Percentiles rank a stretch among this genome's conserved stretches.
Evolutionary conservation across 768 basidiomycete genomes (phyloP).

Genomic region (Naganishia kalamii): DNA sequence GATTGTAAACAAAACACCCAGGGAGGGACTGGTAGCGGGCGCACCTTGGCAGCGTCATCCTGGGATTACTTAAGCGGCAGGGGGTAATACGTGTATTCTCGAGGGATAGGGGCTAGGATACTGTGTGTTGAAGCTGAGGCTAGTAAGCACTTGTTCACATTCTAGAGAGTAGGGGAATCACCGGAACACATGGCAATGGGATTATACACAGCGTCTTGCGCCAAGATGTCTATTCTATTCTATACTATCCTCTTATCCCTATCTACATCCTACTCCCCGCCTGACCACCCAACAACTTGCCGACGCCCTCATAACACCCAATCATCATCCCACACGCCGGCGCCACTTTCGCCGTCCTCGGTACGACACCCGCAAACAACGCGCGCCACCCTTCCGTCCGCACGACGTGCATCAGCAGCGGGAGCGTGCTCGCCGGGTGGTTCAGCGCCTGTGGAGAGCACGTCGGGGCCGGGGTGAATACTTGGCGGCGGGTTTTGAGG

Average conservation of each 20-base stretch:
- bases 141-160: too few species aligned
- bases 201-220: neutral
- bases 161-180: too few species aligned
- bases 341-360: constrained; percentile 88
- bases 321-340: constrained; percentile 99
- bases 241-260: neutral
- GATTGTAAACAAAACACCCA: constrained; percentile 4
- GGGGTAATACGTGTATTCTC: neutral
- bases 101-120: too few species aligned
- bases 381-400: constrained; percentile 70
- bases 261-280: constrained; percentile 10
- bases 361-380: constrained; percentile 75
- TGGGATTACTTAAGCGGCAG: neutral
- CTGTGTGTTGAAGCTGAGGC: too few species aligned
- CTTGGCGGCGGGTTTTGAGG: constrained; percentile 87
- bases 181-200: too few species aligned
- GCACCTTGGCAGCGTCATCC: neutral
- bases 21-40: neutral
- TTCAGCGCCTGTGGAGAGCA: constrained; percentile 32
- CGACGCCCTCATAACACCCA: constrained; percentile 74
- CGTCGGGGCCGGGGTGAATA: constrained; percentile 48
- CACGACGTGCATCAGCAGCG: constrained; percentile 63
- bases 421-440: constrained; percentile 54
- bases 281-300: constrained; percentile 36
- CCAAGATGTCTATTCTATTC: neutral